Evolutionary conservation across 306 rosid genomes (phyloP), one percentile per base, ranked within the genome.

Genomic region (Cicer chorassanicum): DNA sequence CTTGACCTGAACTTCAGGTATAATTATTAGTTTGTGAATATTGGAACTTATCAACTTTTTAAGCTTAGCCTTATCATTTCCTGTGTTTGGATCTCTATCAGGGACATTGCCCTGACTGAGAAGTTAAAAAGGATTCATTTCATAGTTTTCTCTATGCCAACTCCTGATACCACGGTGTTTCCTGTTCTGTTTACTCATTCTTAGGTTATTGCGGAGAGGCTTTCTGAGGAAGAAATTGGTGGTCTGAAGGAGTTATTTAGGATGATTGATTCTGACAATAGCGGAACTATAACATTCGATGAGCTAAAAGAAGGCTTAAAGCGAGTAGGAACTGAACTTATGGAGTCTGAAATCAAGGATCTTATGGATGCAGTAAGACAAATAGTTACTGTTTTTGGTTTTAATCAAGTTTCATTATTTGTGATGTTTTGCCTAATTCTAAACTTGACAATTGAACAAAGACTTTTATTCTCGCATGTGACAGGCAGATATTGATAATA

Each of bases 221-320:
- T 87, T 16, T 85, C 89, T 15, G 89, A 85, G 81, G 91, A 87
- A 85, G 91, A 87, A 83, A 85, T 87, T 41, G 91, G 86, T n/a
- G 91, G 89, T 40, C 51, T 87, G 80, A 87, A 83, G 69, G 91
- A 87, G 71, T 76, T 81, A 66, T 85, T 87, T 69, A 84, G 51
- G 75, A 84, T 84, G 85, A 62, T 87, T 34, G 90, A 87, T 72
- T 66, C 88, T 40, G 88, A 87, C 74, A 84, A 66, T 60, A 84
- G 90, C 45, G 90, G 90, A 77, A 84, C 90, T 56, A 87, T 87
- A 70, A 85, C 91, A 71, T 83, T 83, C 54, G 89, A 87, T 38
- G 91, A 87, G 82, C 80, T 87, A 49, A 87, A 83, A 78, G 86
- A 85, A 21, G 89, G 87, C 53, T 81, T 87, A 36, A 83, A 76